Evolutionary conservation across 345 rosid genomes (phyloP).

Genomic region (Xanthoceras sorbifolium): DNA sequence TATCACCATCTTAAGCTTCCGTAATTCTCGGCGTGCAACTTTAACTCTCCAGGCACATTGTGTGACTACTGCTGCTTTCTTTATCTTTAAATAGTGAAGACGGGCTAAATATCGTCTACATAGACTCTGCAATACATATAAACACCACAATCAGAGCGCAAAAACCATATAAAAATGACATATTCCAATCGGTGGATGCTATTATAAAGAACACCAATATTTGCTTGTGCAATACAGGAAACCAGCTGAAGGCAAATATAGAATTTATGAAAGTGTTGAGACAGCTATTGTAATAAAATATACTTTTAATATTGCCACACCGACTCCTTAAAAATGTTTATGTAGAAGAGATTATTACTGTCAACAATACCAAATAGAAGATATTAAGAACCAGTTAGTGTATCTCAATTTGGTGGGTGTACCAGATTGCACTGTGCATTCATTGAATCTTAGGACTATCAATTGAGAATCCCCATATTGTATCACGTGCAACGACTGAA

Average conservation of each 20-base stretch:
- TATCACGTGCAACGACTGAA: background rate
- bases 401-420: background rate
- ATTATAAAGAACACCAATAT: background rate
- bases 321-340: background rate
- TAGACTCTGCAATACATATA: conserved; percentile 51
- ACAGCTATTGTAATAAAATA: background rate
- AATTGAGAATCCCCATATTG: background rate
- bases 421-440: background rate
- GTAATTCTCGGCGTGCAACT: conserved; percentile 74
- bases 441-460: background rate
- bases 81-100: conserved; percentile 40
- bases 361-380: conserved; percentile 1
- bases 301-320: background rate
- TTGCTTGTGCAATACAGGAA: background rate
- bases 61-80: conserved; percentile 67
- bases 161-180: background rate
- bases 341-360: background rate
- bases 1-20: conserved; percentile 76
- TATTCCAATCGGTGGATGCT: background rate
- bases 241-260: background rate
- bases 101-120: conserved; percentile 63
- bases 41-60: conserved; percentile 84
- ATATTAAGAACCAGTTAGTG: background rate
- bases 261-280: background rate
- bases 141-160: background rate